Evolutionary conservation across 2,329 filamentous ascomycete species (phyloP), one percentile per base, ranked within the genome.

Genomic region (Parastagonospora nodorum): DNA sequence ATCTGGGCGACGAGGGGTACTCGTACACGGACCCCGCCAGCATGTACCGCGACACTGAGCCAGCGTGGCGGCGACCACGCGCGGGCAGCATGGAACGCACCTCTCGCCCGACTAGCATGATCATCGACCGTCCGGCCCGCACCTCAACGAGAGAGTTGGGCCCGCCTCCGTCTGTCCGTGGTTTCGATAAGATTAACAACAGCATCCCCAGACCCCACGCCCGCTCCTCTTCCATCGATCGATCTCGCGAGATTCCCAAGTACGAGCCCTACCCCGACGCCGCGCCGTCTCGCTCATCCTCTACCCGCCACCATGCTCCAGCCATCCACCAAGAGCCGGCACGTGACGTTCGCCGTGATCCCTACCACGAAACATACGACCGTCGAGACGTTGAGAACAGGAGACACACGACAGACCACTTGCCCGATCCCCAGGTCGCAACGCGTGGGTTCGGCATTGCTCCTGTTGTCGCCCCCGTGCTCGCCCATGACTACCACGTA

Each of bases 161-260:
- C 12, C 88, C 88, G 2, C 88, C 89, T 8, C 87, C 87, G 4
- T 84, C 86, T 5, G 89, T 85, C 2, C 80, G 87, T 60, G 88
- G 86, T 0, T 84, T 91, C 57, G 88, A 90, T 61, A 88, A 84
- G 72, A 83, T 89, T 56, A 83, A 83, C 59, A 58, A 47, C 32
- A 57, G 51, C 43, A 46, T 68, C 19, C 52, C 55, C 10, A 57
- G 68, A 10, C 53, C 60, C 10, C 63, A 62, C 32, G 60, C 35
- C 19, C 53, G 71, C 16, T 64, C 71, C 8, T 63, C 60, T 9
- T 74, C 73, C 2, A 68, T 66, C 16, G 71, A 74, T 10, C 51
- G 66, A 15, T 48, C 60, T n/a, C 56, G 66, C 14, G 72, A 77
- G 9, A 54, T 51, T 33, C 58, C 66, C 36, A 66, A 62, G 63